Evolutionary conservation across 306 rosid species (phyloP).

Genomic region (Erythrophleum fordii): DNA sequence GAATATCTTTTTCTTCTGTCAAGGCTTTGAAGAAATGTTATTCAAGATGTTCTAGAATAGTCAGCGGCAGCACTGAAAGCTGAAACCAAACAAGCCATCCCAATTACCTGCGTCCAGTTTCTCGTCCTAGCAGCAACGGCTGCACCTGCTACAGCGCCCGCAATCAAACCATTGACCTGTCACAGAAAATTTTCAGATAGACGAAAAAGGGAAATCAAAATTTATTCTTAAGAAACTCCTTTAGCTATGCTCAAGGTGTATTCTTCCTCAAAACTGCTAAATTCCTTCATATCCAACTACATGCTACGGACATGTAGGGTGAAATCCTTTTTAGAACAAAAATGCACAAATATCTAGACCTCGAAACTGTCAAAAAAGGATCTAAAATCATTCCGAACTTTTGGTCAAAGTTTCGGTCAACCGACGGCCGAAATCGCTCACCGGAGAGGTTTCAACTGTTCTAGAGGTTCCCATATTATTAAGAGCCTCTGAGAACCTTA

Average conservation of each 20-base stretch:
- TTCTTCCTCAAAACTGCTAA: slow-evolving; percentile 7
- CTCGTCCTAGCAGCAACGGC: slow-evolving; percentile 73
- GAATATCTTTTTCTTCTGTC: slow-evolving; percentile 5
- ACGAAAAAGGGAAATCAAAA: neutral
- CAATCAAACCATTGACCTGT: slow-evolving; percentile 83
- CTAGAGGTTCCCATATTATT: too few relatives aligned
- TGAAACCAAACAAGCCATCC: slow-evolving; percentile 70
- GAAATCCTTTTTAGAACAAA: neutral
- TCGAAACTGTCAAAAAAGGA: neutral
- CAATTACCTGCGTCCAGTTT: slow-evolving; percentile 62
- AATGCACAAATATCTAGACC: neutral
- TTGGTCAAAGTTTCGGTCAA: too few relatives aligned
- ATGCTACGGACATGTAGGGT: neutral
- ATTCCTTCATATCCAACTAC: slow-evolving; percentile 4
- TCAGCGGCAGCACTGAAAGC: slow-evolving; percentile 69
- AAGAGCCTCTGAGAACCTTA: too few relatives aligned
- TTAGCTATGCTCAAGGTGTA: slow-evolving; percentile 1
- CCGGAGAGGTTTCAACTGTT: too few relatives aligned
- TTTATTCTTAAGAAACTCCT: slow-evolving; percentile 25
- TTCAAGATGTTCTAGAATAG: slow-evolving; percentile 55
- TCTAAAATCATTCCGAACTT: too few relatives aligned
- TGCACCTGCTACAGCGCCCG: slow-evolving; percentile 82
- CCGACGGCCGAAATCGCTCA: too few relatives aligned
- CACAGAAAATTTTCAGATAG: slow-evolving; percentile 1
- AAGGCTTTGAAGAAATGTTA: slow-evolving; percentile 2